Evolutionary conservation across 306 rosid species (phyloP), one percentile per base, ranked within the genome.

Genomic region (Fragaria ananassa): DNA sequence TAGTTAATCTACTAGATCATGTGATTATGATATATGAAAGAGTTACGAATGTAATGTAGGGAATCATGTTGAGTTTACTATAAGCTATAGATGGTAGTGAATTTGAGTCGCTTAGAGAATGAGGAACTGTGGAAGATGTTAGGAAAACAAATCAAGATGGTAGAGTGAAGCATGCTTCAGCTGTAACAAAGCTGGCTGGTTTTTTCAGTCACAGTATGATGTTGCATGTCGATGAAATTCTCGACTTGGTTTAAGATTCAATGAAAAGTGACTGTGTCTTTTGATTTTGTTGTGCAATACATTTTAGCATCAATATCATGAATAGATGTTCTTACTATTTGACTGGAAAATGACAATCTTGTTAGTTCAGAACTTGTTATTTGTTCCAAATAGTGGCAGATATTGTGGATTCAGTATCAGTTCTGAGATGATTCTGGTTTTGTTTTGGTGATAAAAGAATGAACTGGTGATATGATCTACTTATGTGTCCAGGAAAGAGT

Each of bases 181-280:
- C 49, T 18, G 11, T 37, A 19, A 66, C 50, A 19, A 41, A 66
- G 50, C 25, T 10, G 31, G 71, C 71, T 41, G 50, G 25, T 39
- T 15, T 89, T 93, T 72, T 91, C 93, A 18, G 71, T 39, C 91
- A 91, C 82, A 88, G 80, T 82, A 87, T 29, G 67, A 87, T 29
- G 67, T 93, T 67, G 74, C 82, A 68, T 91, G 72, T 86, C 3
- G 79, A 83, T 66, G 50, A 66, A 66, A 66, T 66, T 41, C 31
- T 66, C 2, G 29, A 66, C 31, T 39, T 66, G 50, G 71, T 64
- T 64, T 35, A 34, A 15, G 13, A 64, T 64, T 37, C 12, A n/a
- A 64, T 31, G 27, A 64, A 64, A 64, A 37, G 46, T 64, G 70
- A 64, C 10, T 37, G 5, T 66, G 29, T n/a, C 17, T 66, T 37